Evolutionary conservation across 257 asterid genomes (phyloP).

Genomic region (Leptodermis oblonga): DNA sequence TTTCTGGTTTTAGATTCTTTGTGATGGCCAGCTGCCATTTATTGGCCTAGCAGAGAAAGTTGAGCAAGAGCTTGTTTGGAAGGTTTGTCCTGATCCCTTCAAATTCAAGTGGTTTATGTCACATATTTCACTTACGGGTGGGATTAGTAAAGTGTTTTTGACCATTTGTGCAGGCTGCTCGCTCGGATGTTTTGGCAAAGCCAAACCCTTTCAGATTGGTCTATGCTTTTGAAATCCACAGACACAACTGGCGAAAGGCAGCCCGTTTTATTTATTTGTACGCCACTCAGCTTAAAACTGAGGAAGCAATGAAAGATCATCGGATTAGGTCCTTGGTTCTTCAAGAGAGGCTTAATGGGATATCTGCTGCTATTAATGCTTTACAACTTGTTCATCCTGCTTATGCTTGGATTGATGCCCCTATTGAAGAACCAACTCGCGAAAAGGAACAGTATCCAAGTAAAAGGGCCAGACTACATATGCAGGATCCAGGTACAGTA

Average conservation of each 20-base stretch:
- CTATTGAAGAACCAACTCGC: conserved; percentile 41
- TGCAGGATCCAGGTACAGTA: conserved; percentile 54
- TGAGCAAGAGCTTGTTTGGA: conserved; percentile 92
- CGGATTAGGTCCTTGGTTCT: conserved; percentile 51
- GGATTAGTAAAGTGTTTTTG: conserved; percentile 16
- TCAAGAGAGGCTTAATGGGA: conserved; percentile 87
- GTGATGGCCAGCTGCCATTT: conserved; percentile 91
- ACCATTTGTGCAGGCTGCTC: conserved; percentile 67
- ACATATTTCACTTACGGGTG: conserved; percentile 16
- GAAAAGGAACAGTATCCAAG: conserved; percentile 56
- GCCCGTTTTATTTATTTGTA: conserved; percentile 70
- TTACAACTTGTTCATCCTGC: conserved; percentile 90
- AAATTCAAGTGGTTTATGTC: conserved; percentile 2
- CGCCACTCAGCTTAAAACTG: conserved; percentile 64
- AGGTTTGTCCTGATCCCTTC: conserved; percentile 46
- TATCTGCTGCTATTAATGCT: conserved; percentile 89
- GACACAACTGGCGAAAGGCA: conserved; percentile 93
- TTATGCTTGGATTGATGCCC: conserved; percentile 84
- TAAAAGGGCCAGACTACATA: conserved; percentile 72
- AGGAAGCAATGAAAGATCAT: conserved; percentile 59
- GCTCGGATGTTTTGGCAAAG: conserved; percentile 70
- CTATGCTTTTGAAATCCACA: conserved; percentile 88
- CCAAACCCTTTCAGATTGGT: conserved; percentile 86
- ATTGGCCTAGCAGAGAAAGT: conserved; percentile 86
- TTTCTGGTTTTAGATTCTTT: conserved; percentile 53